Conservation (phyloP, 164 flowering plant species). For the Buxus sempervirens region DNA sequence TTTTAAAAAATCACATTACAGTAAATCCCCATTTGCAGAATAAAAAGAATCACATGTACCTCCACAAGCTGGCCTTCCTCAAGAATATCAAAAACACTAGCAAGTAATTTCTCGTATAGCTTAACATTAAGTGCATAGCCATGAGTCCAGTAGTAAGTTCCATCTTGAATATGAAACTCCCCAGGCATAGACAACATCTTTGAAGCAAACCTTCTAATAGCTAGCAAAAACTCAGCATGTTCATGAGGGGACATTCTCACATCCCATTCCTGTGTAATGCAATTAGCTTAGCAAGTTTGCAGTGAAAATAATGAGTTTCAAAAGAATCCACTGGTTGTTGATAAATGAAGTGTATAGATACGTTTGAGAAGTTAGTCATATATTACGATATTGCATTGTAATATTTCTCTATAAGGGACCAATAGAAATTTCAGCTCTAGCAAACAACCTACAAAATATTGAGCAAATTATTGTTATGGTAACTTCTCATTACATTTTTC, state of each 20-base stretch:
- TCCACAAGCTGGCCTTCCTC: constrained; percentile 67
- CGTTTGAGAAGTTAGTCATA: no score
- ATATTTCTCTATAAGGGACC: no score
- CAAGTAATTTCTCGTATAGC: constrained; percentile 68
- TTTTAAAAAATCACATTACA: not conserved
- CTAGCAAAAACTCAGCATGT: constrained; percentile 41
- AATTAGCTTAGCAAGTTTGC: constrained; percentile 7
- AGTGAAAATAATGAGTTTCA: not conserved
- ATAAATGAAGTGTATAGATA: not conserved
- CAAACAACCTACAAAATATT: no score
- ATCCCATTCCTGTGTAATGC: constrained; percentile 54
- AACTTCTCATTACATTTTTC: no score
- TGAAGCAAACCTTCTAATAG: constrained; percentile 37
- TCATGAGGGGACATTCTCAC: constrained; percentile 42
- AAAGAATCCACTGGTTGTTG: not conserved
- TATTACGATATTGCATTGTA: no score
- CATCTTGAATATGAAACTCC: constrained; percentile 45
- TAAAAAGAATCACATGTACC: constrained; percentile 32
- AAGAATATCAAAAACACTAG: constrained; percentile 64
- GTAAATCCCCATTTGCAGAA: not conserved
- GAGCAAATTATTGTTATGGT: no score
- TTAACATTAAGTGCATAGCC: constrained; percentile 67
- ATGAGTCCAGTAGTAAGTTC: constrained; percentile 59
- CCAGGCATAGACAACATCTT: constrained; percentile 46
- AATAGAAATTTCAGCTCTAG: no score